phyloP scores from a whole-genome alignment of 208 protist species.

The Crithidia brevicula region DNA sequence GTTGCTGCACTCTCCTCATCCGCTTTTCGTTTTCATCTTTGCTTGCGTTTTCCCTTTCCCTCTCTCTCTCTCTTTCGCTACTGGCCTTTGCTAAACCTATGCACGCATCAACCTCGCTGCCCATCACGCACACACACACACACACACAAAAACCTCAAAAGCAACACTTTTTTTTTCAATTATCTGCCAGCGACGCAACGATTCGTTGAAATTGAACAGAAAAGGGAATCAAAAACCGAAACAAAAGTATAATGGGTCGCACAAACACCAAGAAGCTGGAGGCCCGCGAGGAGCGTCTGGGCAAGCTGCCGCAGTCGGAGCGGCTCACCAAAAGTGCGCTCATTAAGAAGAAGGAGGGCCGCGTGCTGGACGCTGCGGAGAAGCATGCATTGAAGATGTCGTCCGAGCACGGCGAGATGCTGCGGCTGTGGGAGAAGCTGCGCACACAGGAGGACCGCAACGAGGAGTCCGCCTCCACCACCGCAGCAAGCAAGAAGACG shows the following conservation, averaged over 20 bases:
- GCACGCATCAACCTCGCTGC: no score
- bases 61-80: no score
- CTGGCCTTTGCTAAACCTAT: no score
- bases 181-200: no score
- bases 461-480: slow-evolving; percentile 15
- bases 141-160: no score
- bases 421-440: slow-evolving; percentile 87
- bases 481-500: slow-evolving; percentile 41
- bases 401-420: slow-evolving; percentile 86
- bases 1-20: no score
- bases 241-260: slow-evolving; percentile 55
- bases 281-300: slow-evolving; percentile 66
- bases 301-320: slow-evolving; percentile 74
- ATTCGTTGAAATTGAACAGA: neutral
- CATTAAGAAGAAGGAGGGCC: slow-evolving; percentile 90
- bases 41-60: no score
- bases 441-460: slow-evolving; percentile 44
- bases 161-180: no score
- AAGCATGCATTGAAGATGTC: slow-evolving; percentile 92
- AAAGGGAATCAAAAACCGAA: neutral
- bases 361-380: slow-evolving; percentile 82
- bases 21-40: no score
- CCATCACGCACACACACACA: no score
- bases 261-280: slow-evolving; percentile 83
- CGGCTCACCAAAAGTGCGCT: slow-evolving; percentile 75